phyloP scores from a whole-genome alignment of 1,284 basidiomycete genomes.

The Ustilago loliicola region DNA sequence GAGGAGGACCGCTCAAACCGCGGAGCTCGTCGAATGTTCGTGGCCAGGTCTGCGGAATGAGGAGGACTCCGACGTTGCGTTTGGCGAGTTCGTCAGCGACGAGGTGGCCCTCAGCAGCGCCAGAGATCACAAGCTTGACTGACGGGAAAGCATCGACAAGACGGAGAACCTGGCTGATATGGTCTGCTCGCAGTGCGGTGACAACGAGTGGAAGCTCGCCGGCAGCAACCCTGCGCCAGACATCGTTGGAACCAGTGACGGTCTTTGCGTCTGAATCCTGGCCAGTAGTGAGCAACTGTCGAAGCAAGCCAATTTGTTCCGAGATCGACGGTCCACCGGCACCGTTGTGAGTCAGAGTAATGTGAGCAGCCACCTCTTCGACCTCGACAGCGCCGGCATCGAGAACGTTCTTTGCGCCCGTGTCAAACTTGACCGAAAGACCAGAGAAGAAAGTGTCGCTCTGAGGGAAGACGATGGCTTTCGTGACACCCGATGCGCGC shows the following conservation, averaged over 20 bases:
- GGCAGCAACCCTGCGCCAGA: slow-evolving; percentile 53
- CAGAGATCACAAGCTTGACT: slow-evolving; percentile 76
- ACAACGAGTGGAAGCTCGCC: slow-evolving; percentile 79
- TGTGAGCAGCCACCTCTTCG: slow-evolving; percentile 79
- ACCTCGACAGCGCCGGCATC: slow-evolving; percentile 78
- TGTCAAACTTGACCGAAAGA: slow-evolving; percentile 55
- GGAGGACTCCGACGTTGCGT: slow-evolving; percentile 80
- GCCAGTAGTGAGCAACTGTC: slow-evolving; percentile 74
- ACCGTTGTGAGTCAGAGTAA: slow-evolving; percentile 74
- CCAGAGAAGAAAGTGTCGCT: slow-evolving; percentile 75
- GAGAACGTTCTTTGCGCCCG: slow-evolving; percentile 70
- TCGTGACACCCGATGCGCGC: slow-evolving; percentile 75
- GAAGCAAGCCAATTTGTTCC: slow-evolving; percentile 80
- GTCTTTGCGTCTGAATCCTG: slow-evolving; percentile 72
- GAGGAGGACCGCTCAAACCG: slow-evolving; percentile 81
- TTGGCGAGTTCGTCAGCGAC: slow-evolving; percentile 77
- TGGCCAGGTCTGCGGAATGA: slow-evolving; percentile 78
- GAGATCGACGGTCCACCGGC: slow-evolving; percentile 74
- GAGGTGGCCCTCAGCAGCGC: slow-evolving; percentile 81
- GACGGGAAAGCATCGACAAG: slow-evolving; percentile 81
- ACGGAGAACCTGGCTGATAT: slow-evolving; percentile 80
- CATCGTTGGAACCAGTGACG: slow-evolving; percentile 70
- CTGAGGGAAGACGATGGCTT: slow-evolving; percentile 73
- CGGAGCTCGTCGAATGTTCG: slow-evolving; percentile 79
- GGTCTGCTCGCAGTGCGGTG: slow-evolving; percentile 79